Base-by-base conservation (phyloP, 352 stramenopile genomes). In the Globisporangium uncinulatum region DNA sequence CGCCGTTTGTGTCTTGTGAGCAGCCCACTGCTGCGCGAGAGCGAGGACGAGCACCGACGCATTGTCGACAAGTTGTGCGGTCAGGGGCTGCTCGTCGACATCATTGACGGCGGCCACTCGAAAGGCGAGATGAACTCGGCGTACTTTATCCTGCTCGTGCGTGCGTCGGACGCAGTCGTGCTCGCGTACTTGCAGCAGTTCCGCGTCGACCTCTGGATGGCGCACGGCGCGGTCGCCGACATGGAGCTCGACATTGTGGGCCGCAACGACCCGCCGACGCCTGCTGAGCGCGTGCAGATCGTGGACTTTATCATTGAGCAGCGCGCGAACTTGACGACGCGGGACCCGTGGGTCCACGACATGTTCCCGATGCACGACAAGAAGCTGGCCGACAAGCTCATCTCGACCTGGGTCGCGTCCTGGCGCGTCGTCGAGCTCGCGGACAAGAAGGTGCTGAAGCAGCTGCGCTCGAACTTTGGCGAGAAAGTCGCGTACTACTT, bases 401-500 rank as follows among this genome's bases (percentile, higher is more conserved):
- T 95, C 14, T 59, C 74, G 11, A 72, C 74, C 37, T 93, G 79
- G 80, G 70, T 94, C 34, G 56, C 73, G 3, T 89, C 78, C 7
- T 87, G 71, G 71, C 67, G 69, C 10, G 68, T 86, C 9, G 67
- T 82, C 49, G 51, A 85, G 45, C 59, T 67, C 42, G 69, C 79
- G 42, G 73, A 88, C 51, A 76, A 79, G 44, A 88, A 86, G 51
- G 65, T 89, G 20, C 48, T 91, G 49, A 76, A 76, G 48, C 81
- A 73, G 2, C 43, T 95, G 51, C 76, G 79, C 8, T 77, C 83
- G 52, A 86, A 95, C 56, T 95, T 93, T 63, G 85, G 85, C 29
- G 85, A 95, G 47, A 92, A 92, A 42, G 85, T 95, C 36, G 74
- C 83, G 46, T 95, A 91, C 65, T 95, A 95, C 61, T 95, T 93